Evolutionary conservation across 306 rosid species (phyloP).

Genomic region (Acmispon strigosus): DNA sequence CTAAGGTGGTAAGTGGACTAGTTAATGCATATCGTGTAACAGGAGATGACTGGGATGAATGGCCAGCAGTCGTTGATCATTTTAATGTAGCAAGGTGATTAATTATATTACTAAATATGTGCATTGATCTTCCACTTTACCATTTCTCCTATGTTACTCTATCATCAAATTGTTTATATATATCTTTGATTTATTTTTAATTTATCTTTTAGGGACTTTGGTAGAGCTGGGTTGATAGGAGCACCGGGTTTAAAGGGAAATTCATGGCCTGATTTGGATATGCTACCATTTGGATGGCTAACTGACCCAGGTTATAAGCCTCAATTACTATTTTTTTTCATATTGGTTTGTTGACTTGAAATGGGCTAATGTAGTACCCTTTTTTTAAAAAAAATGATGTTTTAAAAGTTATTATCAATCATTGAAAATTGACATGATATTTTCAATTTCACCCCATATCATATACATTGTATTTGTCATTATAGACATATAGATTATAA

Average conservation of each 20-base stretch:
- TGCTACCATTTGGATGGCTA: conserved; percentile 78
- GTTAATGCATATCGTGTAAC: conserved; percentile 67
- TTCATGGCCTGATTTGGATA: conserved; percentile 82
- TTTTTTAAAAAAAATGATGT: too few species aligned
- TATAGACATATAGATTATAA: neutral
- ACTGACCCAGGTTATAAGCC: conserved; percentile 71
- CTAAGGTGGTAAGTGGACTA: conserved; percentile 32
- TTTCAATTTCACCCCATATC: too few species aligned
- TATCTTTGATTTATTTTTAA: neutral
- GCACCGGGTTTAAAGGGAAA: conserved; percentile 47
- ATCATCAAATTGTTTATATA: neutral
- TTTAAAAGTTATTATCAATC: too few species aligned
- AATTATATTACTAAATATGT: neutral
- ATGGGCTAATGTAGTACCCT: too few species aligned
- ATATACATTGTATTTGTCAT: too few species aligned
- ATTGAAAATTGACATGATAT: too few species aligned
- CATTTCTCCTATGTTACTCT: neutral
- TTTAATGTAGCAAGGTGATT: conserved; percentile 55
- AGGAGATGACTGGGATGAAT: conserved; percentile 77
- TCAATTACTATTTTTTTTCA: neutral
- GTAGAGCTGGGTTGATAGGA: conserved; percentile 51
- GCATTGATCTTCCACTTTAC: neutral
- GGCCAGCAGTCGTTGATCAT: conserved; percentile 51
- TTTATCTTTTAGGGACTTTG: conserved; percentile 43
- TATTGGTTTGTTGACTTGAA: too few species aligned